Evolutionary conservation across 371 early-diverging fungal genomes (phyloP), one percentile per base, ranked within the genome.

Genomic region (Cokeromyces recurvatus): DNA sequence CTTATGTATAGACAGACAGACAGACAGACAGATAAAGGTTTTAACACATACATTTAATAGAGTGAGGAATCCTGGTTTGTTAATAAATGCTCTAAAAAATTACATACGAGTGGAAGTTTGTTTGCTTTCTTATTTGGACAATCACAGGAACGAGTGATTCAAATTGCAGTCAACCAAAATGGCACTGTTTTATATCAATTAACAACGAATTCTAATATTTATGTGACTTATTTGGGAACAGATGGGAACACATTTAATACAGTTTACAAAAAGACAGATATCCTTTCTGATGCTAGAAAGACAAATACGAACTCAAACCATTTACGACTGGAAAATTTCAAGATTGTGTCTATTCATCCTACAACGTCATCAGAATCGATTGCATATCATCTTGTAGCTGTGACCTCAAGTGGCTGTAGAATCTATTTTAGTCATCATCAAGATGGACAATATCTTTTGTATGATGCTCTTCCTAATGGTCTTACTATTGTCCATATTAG

Each of bases 21-120:
- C 6, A 12, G 4, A 34, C 4, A 34, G 4, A 12, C 11, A 12
- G 34, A 34, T 34, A 27, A n/a, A 12, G n/a, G n/a, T n/a, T n/a
- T n/a, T n/a, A n/a, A n/a, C n/a, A n/a, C n/a, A n/a, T 46, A 24
- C 10, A 19, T 12, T 53, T 11, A 29, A 34, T 15, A 64, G 62
- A 61, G 78, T 22, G 81, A 82, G 46, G 96, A 93, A 42, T 87
- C 89, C 4, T 92, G 92, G 91, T 86, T 93, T 52, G 79, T 77
- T 4, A 74, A 84, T 38, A 83, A 78, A 53, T 86, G 90, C 50
- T 72, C 78, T 15, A 90, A 90, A 61, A 69, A 77, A 19, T 11
- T 62, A 14, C 65, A 57, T 21, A 53, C 59, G 20, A 20, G 52
- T 14, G 40, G 32, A 7, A 43, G 36, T 9, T 27, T 10, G 14